Conservation (phyloP, 192 early-diverging fungal species). For the Diversispora epigaea region DNA sequence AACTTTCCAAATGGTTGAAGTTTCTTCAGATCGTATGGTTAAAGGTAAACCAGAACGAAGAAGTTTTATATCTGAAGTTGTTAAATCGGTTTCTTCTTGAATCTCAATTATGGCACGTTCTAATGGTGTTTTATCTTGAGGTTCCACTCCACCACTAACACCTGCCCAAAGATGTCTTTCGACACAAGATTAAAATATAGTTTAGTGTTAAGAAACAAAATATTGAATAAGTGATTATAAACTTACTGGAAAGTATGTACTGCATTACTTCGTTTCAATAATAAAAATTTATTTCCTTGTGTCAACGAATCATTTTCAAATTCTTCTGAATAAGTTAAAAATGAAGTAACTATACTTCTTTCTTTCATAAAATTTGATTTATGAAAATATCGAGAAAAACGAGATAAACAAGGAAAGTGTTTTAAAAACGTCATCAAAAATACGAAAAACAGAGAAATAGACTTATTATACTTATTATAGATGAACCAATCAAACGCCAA, state of each 20-base stretch:
- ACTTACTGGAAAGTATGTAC: slow-evolving; percentile 14
- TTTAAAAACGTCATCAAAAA: too few species aligned
- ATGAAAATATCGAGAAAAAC: too few species aligned
- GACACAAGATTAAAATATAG: not conserved
- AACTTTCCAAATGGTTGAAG: slow-evolving; percentile 15
- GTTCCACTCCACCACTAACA: slow-evolving; percentile 18
- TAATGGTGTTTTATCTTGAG: slow-evolving; percentile 7
- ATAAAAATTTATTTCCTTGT: slow-evolving; percentile 12
- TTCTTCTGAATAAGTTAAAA: not conserved
- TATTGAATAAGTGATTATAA: not conserved
- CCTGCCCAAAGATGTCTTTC: slow-evolving; percentile 25
- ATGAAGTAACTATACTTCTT: slow-evolving; percentile 12
- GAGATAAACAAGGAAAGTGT: too few species aligned
- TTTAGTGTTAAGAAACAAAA: not conserved
- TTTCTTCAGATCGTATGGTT: not conserved
- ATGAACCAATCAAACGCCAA: too few species aligned
- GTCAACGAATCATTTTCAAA: not conserved
- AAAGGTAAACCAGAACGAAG: slow-evolving; percentile 14
- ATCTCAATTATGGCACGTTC: slow-evolving; percentile 21
- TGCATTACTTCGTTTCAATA: slow-evolving; percentile 21
- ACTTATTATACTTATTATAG: too few species aligned
- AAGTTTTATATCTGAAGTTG: not conserved
- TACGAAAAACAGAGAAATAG: too few species aligned
- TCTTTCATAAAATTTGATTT: not conserved
- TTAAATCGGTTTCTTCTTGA: slow-evolving; percentile 14